Conservation (phyloP, 306 rosid genomes). For the Canavalia ensiformis region DNA sequence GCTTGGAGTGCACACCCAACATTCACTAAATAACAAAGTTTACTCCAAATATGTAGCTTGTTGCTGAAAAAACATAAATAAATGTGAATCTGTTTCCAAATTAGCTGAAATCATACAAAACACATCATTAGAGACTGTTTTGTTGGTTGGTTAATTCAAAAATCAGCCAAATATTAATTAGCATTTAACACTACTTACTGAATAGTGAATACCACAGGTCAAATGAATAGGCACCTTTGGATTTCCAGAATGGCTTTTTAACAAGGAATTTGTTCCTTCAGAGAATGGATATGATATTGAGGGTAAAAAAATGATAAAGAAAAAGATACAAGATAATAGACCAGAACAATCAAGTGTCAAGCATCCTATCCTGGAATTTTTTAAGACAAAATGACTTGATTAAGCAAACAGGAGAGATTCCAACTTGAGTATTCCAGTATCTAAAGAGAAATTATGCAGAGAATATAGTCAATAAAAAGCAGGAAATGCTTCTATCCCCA, state of each 20-base stretch:
- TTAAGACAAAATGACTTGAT: neutral
- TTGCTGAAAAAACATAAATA: slow-evolving; percentile 14
- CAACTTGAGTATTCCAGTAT: neutral
- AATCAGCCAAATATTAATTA: neutral
- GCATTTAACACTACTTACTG: neutral
- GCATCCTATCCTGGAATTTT: neutral
- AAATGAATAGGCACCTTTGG: neutral
- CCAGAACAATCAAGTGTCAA: neutral
- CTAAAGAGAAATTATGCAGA: too few relatives aligned
- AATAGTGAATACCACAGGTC: neutral
- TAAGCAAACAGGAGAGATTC: neutral
- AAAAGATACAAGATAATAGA: neutral
- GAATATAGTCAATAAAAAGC: too few relatives aligned
- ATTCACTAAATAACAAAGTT: neutral
- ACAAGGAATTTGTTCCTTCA: neutral
- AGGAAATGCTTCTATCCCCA: too few relatives aligned
- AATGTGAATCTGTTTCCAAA: neutral
- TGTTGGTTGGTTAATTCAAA: too few relatives aligned
- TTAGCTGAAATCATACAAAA: neutral
- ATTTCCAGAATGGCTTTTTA: neutral
- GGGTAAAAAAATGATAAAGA: neutral
- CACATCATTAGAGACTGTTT: too few relatives aligned
- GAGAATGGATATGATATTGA: neutral
- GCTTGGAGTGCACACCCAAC: neutral
- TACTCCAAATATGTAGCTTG: neutral